phyloP scores from a whole-genome alignment of 345 rosid genomes.

The Adansonia digitata region DNA sequence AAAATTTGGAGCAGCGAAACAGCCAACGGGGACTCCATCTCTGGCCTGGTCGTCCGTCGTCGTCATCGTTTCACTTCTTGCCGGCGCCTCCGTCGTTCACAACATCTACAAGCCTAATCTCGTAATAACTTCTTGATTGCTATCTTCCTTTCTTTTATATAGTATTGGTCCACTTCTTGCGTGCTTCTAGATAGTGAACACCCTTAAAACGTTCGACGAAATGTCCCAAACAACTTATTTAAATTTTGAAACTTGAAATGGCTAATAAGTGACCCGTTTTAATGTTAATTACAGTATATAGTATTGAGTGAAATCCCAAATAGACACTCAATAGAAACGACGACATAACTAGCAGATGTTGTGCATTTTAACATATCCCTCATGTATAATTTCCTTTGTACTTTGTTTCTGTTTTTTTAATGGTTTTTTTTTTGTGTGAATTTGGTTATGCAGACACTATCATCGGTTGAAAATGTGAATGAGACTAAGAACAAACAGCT shows the following conservation, averaged over 20 bases:
- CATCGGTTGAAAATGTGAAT: conserved; percentile 34
- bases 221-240: conserved; percentile 16
- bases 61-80: conserved; percentile 59
- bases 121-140: conserved; percentile 23
- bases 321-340: not conserved
- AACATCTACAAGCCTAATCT: conserved; percentile 63
- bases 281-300: not conserved
- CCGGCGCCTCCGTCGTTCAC: conserved; percentile 73
- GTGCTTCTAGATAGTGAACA: not conserved
- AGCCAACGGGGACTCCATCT: conserved; percentile 65
- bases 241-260: not conserved
- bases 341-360: too few relatives aligned
- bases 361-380: too few relatives aligned
- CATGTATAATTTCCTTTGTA: too few relatives aligned
- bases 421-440: not conserved
- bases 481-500: conserved; percentile 16
- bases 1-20: conserved; percentile 46
- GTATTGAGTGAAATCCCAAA: not conserved
- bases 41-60: conserved; percentile 51
- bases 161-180: not conserved
- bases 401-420: not conserved
- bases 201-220: conserved; percentile 38
- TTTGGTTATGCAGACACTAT: conserved; percentile 38
- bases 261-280: not conserved
- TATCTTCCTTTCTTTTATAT: not conserved